Evolutionary conservation across 2,329 filamentous ascomycete species (phyloP), one percentile per base, ranked within the genome.

Genomic region (Penicillium olsonii): DNA sequence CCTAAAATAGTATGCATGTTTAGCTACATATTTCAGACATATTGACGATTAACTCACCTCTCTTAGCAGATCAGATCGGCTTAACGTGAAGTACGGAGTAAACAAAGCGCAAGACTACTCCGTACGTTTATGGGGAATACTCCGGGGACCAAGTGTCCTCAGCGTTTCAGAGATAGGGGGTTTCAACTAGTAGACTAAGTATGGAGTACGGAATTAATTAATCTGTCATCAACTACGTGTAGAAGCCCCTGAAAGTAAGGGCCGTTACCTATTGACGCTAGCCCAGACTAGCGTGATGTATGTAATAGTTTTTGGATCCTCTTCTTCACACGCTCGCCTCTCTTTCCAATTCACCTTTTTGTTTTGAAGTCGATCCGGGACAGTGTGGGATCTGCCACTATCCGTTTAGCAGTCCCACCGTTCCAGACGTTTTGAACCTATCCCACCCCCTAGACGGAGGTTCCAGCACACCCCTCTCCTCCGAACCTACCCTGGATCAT

Each of bases 291-390:
- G 47, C 47, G 47, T n/a, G 29, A 50, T 45, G 42, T 50, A 50
- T 45, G 47, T 50, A 50, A 50, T 50, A 44, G 48, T 51, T 47
- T 51, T 38, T 50, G 35, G 29, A 50, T 35, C 20, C 42, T 22
- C 44, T 47, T 47, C 37, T 42, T 42, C 43, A 47, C 37, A 31
- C 37, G 22, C 27, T 31, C 42, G 45, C 33, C 33, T 35, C 37
- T 44, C 37, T 22, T 44, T 37, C 31, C 31, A 37, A 44, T 45
- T 29, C 22, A 24, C 37, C 26, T 39, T 39, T 22, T 39, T 40
- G 26, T 43, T 31, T 42, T 42, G 47, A 27, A 18, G 27, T 45
- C 45, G 42, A 29, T 27, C 22, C 27, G 47, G 47, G 38, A 45
- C 47, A 45, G 45, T 42, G 48, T 50, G 43, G 37, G 37, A 42